A percentile compares a stretch with the other conserved stretches of the same genome.
These are phyloP conservation scores for Alternaria metachromatica DNA, from an alignment of 2,329 filamentous ascomycete species.

Conservation along the genomic window DNA sequence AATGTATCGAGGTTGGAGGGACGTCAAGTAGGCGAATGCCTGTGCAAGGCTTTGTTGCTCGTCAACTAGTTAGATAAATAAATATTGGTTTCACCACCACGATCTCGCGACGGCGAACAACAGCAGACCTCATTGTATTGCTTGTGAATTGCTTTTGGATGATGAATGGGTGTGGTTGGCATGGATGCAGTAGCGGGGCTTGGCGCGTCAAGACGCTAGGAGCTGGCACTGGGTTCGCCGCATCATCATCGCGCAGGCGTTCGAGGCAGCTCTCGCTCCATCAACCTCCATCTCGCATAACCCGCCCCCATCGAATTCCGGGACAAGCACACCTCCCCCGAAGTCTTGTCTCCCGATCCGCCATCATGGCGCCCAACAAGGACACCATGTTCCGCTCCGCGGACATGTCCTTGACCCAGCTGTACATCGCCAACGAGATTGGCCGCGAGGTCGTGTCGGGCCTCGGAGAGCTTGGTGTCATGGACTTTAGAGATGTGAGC, in stretches of 20 bases:
- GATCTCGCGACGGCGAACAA: background rate
- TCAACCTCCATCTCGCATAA: constrained; percentile 36
- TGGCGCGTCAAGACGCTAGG: constrained; percentile 15
- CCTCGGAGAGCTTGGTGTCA: constrained; percentile 91
- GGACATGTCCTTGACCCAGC: constrained; percentile 99
- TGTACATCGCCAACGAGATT: constrained; percentile 99
- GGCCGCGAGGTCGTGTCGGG: constrained; percentile 97
- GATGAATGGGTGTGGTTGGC: background rate
- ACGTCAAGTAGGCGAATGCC: background rate
- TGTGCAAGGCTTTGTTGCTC: background rate
- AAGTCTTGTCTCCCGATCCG: constrained; percentile 39
- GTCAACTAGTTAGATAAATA: background rate
- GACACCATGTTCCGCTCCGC: constrained; percentile 99
- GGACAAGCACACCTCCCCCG: constrained; percentile 31
- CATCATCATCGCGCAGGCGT: constrained; percentile 34
- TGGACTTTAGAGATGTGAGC: constrained; percentile 96
- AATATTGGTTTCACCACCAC: background rate
- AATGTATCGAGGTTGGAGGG: background rate
- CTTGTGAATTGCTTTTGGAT: background rate
- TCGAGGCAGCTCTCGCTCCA: constrained; percentile 39
- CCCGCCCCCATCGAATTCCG: constrained; percentile 25
- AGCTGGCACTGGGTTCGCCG: constrained; percentile 12
- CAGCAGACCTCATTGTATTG: background rate
- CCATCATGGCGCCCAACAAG: constrained; percentile 66
- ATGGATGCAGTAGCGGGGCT: constrained; percentile 13